These are phyloP conservation scores for Tetragonia tetragonoides DNA, from an alignment of 148 eudicot genomes.

Conservation along the genomic window DNA sequence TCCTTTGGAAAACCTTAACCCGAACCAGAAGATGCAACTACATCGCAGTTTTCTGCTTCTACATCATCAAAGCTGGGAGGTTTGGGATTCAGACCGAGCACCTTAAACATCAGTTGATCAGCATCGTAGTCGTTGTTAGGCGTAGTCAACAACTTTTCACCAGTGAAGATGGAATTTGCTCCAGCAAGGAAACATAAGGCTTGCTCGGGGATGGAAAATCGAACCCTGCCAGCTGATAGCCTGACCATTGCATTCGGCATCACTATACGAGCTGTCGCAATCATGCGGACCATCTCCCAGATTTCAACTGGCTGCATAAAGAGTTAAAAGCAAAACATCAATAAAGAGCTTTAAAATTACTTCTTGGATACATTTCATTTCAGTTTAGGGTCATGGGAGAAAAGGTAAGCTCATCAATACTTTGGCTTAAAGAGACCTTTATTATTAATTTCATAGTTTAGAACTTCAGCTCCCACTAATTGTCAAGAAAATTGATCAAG, in stretches of 20 bases:
- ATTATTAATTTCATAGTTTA: no score
- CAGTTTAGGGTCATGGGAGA: no score
- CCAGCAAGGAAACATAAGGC: conserved; percentile 97
- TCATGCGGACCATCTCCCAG: conserved; percentile 99
- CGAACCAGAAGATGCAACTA: conserved; percentile 57
- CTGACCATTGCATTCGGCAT: conserved; percentile 98
- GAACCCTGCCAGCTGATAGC: conserved; percentile 91
- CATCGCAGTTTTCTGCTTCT: conserved; percentile 38
- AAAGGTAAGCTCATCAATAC: no score
- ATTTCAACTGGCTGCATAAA: conserved; percentile 80
- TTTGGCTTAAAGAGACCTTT: no score
- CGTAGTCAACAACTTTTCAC: conserved; percentile 92
- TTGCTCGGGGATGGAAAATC: conserved; percentile 86
- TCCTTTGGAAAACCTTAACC: conserved; percentile 28
- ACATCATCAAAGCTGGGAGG: conserved; percentile 61
- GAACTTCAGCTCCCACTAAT: no score
- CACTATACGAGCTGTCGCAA: conserved; percentile 86
- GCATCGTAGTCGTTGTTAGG: conserved; percentile 89
- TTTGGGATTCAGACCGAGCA: conserved; percentile 83
- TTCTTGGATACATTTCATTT: no score
- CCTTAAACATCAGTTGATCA: conserved; percentile 87
- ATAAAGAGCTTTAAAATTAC: not conserved
- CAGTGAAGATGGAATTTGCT: conserved; percentile 95
- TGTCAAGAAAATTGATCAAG: no score
- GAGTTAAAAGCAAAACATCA: not conserved